Evolutionary conservation across 805 yeast species (phyloP), one percentile per base, ranked within the genome.

Genomic region (Lipomyces sp.): DNA sequence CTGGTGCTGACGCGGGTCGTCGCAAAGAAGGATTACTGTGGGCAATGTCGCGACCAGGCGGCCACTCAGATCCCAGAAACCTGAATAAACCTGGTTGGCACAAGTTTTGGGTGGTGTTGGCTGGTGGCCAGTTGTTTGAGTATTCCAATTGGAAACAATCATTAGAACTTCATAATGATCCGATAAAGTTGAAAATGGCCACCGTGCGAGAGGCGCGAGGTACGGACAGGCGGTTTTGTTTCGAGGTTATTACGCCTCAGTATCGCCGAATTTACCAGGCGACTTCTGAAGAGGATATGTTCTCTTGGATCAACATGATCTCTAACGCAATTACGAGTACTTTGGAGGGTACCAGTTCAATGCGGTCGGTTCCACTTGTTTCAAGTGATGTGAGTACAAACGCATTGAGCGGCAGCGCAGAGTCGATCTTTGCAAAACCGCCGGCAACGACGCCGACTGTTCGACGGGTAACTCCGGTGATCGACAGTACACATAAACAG

Each of bases 101-200:
- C 76, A 91, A 90, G 73, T 92, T 89, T 75, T 90, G 96, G 93
- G 90, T 92, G 0, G 90, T 87, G 0, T 79, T 91, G 59, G 83
- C 84, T 13, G 84, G 86, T n/a, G 92, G 94, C 1, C 83, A 82
- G 65, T 78, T 92, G 53, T 80, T 82, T 55, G 95, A 91, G 74
- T 91, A 84, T 74, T 82, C 88, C 56, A 92, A 91, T 77, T 92
- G 96, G 95, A 84, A 93, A 72, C 85, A 82, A 64, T 91, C 91
- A 29, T 80, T 81, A 24, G 84, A 82, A 37, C 81, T 86, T 18
- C 85, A 90, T 68, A 83, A 86, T 69, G 83, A 82, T 29, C 92
- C 95, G 2, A 84, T 92, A 13, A 90, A 89, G 66, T 76, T 92
- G 53, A 87, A 91, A 1, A 81, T 89, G 67, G 86, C 94, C 2